phyloP scores from a whole-genome alignment of 768 basidiomycete species.

The Galerina marginata region DNA sequence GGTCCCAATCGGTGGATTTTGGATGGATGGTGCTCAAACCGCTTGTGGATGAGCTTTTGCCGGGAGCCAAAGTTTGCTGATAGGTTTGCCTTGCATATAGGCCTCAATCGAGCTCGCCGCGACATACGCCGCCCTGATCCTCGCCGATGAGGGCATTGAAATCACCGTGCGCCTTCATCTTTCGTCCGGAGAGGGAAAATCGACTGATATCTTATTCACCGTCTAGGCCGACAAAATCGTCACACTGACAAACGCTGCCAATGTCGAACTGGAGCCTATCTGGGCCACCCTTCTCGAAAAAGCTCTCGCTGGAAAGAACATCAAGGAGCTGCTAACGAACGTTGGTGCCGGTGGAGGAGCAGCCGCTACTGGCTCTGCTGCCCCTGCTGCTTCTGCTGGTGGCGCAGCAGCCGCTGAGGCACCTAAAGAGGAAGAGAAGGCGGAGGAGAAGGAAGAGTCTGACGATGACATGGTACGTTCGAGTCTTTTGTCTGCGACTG shows the following conservation, averaged over 20 bases:
- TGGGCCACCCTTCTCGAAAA: conserved; percentile 98
- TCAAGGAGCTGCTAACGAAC: conserved; percentile 94
- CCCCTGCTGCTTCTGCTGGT: too few relatives aligned
- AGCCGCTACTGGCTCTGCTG: too few relatives aligned
- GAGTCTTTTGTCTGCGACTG: too few relatives aligned
- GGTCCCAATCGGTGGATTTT: conserved; percentile 16
- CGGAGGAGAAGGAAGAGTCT: too few relatives aligned
- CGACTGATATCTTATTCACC: neutral
- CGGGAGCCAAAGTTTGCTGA: conserved; percentile 16
- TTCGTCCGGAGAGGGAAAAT: neutral
- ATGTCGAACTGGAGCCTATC: conserved; percentile 91
- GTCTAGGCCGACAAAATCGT: conserved; percentile 88
- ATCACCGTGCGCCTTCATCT: conserved; percentile 78
- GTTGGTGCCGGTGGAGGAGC: conserved; percentile 63
- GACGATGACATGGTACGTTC: too few relatives aligned
- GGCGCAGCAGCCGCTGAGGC: too few relatives aligned
- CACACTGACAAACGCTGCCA: conserved; percentile 83
- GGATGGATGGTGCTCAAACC: conserved; percentile 30
- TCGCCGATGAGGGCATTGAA: conserved; percentile 96
- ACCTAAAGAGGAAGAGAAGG: too few relatives aligned
- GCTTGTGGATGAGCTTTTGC: conserved; percentile 27
- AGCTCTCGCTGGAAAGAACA: conserved; percentile 96
- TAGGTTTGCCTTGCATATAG: conserved; percentile 26
- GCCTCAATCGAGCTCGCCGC: conserved; percentile 82
- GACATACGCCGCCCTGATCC: conserved; percentile 97